phyloP scores from a whole-genome alignment of 2,329 filamentous ascomycete species.

The Claviceps digitariae region DNA sequence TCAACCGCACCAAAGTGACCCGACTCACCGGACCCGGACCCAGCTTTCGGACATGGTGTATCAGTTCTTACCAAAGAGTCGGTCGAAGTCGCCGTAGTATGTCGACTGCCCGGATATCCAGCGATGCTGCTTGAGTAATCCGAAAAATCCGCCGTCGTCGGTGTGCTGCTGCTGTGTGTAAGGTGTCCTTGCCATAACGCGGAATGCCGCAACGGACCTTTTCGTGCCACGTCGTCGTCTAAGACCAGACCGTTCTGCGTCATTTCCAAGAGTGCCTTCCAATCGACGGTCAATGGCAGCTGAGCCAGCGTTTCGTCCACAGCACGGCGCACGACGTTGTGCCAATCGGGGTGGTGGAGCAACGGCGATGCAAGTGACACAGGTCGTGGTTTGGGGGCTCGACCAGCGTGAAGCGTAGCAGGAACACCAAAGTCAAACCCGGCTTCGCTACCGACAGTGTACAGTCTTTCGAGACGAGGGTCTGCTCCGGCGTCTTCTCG shows the following conservation, averaged over 20 bases:
- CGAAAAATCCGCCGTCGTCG: constrained; percentile 18
- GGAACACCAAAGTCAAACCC: not conserved
- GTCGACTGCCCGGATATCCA: constrained; percentile 26
- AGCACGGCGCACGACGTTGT: constrained; percentile 3
- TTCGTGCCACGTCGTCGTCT: constrained; percentile 2
- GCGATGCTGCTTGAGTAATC: constrained; percentile 27
- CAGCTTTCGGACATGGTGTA: constrained; percentile 10
- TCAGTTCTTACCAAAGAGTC: constrained; percentile 13
- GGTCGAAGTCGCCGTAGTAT: constrained; percentile 32
- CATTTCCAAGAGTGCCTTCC: constrained; percentile 4
- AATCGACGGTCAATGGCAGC: constrained; percentile 3
- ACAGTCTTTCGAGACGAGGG: not conserved
- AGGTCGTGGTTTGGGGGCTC: not conserved
- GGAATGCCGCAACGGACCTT: constrained; percentile 4
- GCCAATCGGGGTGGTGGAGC: constrained; percentile 1
- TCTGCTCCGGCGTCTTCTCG: not conserved
- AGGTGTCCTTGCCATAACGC: constrained; percentile 23
- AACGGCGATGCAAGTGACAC: not conserved
- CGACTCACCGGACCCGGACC: not conserved
- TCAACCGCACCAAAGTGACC: not conserved
- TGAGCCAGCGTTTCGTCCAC: constrained; percentile 6
- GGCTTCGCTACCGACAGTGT: not conserved
- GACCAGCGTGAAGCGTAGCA: not conserved
- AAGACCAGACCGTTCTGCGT: not conserved
- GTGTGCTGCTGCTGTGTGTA: constrained; percentile 23